Evolutionary conservation across 1,284 basidiomycete genomes (phyloP).

Genomic region (Filobasidium uniguttulatum): DNA sequence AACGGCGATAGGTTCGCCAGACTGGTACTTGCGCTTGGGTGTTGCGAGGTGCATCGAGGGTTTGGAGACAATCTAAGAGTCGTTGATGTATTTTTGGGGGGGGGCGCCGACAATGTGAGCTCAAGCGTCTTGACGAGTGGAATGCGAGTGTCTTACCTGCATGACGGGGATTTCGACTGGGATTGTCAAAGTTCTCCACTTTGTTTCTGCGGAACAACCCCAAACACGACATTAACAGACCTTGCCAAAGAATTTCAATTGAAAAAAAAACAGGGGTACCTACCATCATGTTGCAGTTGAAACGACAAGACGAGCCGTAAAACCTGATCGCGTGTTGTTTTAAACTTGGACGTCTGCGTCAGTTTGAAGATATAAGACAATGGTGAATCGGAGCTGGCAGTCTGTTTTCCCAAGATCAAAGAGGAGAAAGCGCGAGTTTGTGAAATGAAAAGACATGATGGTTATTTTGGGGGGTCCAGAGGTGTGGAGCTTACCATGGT

Average conservation of each 20-base stretch:
- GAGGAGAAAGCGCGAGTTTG: too few relatives aligned
- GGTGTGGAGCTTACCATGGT: conserved; percentile 18
- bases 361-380: conserved; percentile 33
- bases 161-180: conserved; percentile 15
- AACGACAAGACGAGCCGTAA: conserved; percentile 28
- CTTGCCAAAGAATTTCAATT: not conserved
- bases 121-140: not conserved
- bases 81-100: not conserved
- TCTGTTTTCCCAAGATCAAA: not conserved
- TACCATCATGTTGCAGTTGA: conserved; percentile 26
- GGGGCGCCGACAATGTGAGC: too few relatives aligned
- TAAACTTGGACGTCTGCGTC: not conserved
- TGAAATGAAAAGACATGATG: not conserved
- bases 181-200: conserved; percentile 9
- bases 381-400: conserved; percentile 23
- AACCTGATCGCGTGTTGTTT: conserved; percentile 9
- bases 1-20: conserved; percentile 9
- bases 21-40: not conserved
- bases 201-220: not conserved
- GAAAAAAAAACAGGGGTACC: not conserved
- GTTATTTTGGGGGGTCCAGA: too few relatives aligned
- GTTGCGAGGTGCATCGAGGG: conserved; percentile 2
- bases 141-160: too few relatives aligned
- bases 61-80: conserved; percentile 7
- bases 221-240: not conserved